phyloP scores from a whole-genome alignment of 768 basidiomycete species.

The Chalciporus piperatus region DNA sequence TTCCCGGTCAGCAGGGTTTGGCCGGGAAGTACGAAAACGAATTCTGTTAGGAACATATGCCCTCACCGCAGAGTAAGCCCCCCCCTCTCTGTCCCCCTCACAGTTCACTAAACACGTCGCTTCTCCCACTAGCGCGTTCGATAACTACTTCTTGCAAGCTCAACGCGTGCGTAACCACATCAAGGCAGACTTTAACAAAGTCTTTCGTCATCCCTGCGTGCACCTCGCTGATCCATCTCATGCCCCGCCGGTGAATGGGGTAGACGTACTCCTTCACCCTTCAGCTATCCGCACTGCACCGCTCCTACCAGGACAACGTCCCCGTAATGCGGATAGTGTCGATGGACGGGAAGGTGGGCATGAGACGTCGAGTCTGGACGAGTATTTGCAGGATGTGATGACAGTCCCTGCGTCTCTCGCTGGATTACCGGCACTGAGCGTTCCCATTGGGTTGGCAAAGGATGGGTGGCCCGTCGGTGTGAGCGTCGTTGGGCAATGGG shows the following conservation, averaged over 20 bases:
- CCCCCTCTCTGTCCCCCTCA: background rate
- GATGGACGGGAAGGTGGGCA: background rate
- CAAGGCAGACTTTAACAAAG: constrained; percentile 66
- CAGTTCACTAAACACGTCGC: background rate
- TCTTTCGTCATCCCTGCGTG: constrained; percentile 61
- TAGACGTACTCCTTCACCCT: constrained; percentile 85
- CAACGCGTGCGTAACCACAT: constrained; percentile 74
- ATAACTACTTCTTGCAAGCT: constrained; percentile 96
- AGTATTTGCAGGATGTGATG: constrained; percentile 88
- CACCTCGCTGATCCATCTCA: constrained; percentile 30
- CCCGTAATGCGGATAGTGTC: background rate
- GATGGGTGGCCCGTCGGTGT: constrained; percentile 83
- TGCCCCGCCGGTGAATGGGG: constrained; percentile 26
- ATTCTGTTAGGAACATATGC: constrained; percentile 90
- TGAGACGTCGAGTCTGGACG: constrained; percentile 36
- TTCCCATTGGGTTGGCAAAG: constrained; percentile 51
- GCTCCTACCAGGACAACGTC: constrained; percentile 30
- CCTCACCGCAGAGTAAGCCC: constrained; percentile 80
- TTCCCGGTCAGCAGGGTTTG: constrained; percentile 71
- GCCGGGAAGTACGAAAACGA: constrained; percentile 80
- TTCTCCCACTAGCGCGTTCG: constrained; percentile 70
- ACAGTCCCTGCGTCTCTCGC: constrained; percentile 92
- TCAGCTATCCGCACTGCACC: constrained; percentile 89
- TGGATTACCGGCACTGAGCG: constrained; percentile 77
- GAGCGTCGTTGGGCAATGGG: constrained; percentile 88